Evolutionary conservation across 2,329 filamentous ascomycete genomes (phyloP).

Genomic region (Cladosporium sp.): DNA sequence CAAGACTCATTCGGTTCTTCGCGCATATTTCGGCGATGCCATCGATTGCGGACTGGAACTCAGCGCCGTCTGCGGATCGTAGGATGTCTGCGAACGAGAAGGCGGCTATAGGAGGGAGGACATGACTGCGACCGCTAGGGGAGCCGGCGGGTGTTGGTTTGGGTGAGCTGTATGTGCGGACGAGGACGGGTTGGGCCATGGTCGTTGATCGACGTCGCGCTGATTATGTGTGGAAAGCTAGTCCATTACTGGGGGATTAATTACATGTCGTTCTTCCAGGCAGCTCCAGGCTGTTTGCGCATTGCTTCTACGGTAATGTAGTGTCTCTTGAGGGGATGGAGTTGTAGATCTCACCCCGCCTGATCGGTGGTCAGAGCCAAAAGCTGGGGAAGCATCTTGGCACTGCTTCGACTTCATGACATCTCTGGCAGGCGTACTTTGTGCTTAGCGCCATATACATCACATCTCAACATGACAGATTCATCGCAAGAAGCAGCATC

Average conservation of each 20-base stretch:
- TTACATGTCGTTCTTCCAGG: neutral
- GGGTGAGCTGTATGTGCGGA: constrained; percentile 24
- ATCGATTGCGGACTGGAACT: constrained; percentile 53
- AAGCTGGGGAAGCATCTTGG: neutral
- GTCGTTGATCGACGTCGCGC: constrained; percentile 12
- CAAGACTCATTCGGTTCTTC: constrained; percentile 53
- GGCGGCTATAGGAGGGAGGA: constrained; percentile 27
- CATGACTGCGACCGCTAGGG: constrained; percentile 13
- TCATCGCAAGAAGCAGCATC: neutral
- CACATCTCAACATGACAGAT: constrained; percentile 10
- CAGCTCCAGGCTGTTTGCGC: neutral
- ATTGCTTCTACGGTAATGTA: neutral
- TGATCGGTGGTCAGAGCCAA: too few species aligned
- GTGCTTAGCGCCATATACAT: neutral
- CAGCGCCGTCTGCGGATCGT: constrained; percentile 41
- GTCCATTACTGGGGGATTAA: neutral
- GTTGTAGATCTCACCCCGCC: too few species aligned
- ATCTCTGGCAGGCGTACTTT: neutral
- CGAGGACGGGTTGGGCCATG: constrained; percentile 40
- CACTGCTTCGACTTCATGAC: neutral
- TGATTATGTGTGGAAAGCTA: neutral
- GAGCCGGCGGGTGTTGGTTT: constrained; percentile 13
- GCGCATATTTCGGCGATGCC: constrained; percentile 59
- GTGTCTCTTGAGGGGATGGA: too few species aligned
- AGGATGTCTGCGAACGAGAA: constrained; percentile 29